These are phyloP conservation scores for Coffea canephora DNA, from an alignment of 257 asterid species.

Conservation along the genomic window DNA sequence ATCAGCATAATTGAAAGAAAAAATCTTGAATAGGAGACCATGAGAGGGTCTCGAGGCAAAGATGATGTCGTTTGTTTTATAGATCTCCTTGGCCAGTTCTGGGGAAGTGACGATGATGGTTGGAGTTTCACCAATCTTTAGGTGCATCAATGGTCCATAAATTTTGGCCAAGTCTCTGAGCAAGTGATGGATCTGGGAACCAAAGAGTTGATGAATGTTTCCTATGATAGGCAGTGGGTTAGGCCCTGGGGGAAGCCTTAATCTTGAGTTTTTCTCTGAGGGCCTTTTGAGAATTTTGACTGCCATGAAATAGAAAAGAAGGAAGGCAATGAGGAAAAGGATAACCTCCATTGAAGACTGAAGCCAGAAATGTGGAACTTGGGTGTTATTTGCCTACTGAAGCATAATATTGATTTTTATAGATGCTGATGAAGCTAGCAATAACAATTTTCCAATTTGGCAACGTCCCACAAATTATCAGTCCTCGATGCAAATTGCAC, in stretches of 20 bases:
- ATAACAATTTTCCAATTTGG: too few relatives aligned
- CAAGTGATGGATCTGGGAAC: neutral
- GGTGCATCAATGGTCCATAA: conserved; percentile 1
- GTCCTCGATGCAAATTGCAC: too few relatives aligned
- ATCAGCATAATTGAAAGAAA: neutral
- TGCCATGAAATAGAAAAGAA: neutral
- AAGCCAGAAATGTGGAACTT: neutral
- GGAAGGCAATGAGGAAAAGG: neutral
- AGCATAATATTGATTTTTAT: too few relatives aligned
- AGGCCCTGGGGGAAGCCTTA: conserved; percentile 8
- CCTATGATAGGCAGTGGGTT: neutral
- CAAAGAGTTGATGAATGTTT: neutral
- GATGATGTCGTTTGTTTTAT: neutral
- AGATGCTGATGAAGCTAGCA: too few relatives aligned
- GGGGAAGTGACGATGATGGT: neutral
- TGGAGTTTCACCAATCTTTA: neutral
- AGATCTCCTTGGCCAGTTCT: conserved; percentile 19
- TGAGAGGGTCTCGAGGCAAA: neutral
- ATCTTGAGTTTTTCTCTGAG: neutral
- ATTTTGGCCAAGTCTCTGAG: neutral
- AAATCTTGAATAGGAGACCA: neutral
- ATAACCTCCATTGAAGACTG: neutral
- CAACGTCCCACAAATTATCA: too few relatives aligned
- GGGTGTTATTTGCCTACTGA: neutral
- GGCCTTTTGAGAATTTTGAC: neutral